phyloP scores from a whole-genome alignment of 352 stramenopile species.

The Globisporangium takayamanum region DNA sequence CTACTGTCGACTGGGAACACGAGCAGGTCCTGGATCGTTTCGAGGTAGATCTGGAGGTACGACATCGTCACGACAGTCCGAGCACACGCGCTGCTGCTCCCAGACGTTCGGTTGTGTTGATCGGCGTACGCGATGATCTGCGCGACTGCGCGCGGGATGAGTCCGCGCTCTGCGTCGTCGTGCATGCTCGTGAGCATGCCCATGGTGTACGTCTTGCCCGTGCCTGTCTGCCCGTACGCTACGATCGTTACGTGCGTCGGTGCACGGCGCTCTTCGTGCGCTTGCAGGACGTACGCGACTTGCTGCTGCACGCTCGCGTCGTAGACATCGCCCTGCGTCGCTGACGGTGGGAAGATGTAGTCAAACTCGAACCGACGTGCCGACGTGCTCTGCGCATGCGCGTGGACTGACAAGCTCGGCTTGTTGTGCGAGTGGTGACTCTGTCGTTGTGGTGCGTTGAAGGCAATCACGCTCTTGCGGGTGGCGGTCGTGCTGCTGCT shows the following conservation, averaged over 20 bases:
- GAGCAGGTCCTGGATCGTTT: constrained; percentile 60
- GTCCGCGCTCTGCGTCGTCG: constrained; percentile 28
- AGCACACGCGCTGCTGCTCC: not conserved
- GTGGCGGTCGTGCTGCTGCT: not conserved
- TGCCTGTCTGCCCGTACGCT: constrained; percentile 69
- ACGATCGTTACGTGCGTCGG: constrained; percentile 43
- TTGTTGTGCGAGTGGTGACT: constrained; percentile 10
- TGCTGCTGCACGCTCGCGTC: constrained; percentile 26
- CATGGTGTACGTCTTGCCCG: constrained; percentile 77
- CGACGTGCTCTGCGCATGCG: constrained; percentile 7
- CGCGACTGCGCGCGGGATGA: constrained; percentile 56
- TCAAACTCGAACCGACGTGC: constrained; percentile 63
- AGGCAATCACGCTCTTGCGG: not conserved
- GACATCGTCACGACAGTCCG: constrained; percentile 33
- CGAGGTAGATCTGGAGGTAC: constrained; percentile 76
- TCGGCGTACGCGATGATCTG: constrained; percentile 39
- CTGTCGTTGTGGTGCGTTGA: constrained; percentile 1
- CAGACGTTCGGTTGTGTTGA: constrained; percentile 9
- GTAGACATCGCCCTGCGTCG: constrained; percentile 49
- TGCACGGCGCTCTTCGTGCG: constrained; percentile 10
- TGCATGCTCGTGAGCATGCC: constrained; percentile 43
- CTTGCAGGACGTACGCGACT: constrained; percentile 35
- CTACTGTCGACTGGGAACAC: constrained; percentile 15
- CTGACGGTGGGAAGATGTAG: constrained; percentile 45
- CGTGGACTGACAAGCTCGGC: constrained; percentile 19